These are phyloP conservation scores for Acacia acuminata DNA, from an alignment of 306 rosid species.

Conservation along the genomic window DNA sequence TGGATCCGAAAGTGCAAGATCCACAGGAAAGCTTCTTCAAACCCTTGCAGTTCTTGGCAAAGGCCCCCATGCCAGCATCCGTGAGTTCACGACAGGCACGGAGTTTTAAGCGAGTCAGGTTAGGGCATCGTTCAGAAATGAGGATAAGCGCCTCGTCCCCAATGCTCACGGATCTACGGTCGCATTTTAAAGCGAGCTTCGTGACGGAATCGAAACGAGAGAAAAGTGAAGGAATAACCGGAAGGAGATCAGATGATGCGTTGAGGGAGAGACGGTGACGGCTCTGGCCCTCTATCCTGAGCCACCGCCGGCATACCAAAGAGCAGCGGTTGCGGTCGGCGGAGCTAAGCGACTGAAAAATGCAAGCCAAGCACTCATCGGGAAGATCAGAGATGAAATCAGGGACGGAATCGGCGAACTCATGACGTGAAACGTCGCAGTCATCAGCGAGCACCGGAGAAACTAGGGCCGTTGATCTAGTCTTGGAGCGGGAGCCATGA, in stretches of 20 bases:
- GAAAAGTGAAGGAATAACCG: slow-evolving; percentile 59
- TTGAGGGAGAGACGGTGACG: slow-evolving; percentile 87
- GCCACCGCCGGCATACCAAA: slow-evolving; percentile 91
- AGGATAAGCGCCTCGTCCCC: slow-evolving; percentile 68
- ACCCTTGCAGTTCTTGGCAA: slow-evolving; percentile 80
- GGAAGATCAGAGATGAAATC: slow-evolving; percentile 86
- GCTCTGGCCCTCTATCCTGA: slow-evolving; percentile 84
- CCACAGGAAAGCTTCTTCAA: slow-evolving; percentile 97
- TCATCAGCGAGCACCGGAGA: slow-evolving; percentile 47
- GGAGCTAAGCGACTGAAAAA: slow-evolving; percentile 77
- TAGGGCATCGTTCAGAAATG: slow-evolving; percentile 79
- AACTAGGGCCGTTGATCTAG: slow-evolving; percentile 58
- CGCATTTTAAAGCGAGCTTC: slow-evolving; percentile 87
- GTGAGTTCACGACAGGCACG: slow-evolving; percentile 87
- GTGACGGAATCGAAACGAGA: slow-evolving; percentile 89
- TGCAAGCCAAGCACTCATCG: slow-evolving; percentile 79
- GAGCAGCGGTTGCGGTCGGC: slow-evolving; percentile 85
- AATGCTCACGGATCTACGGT: slow-evolving; percentile 80
- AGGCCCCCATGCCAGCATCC: slow-evolving; percentile 74
- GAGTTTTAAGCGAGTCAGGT: slow-evolving; percentile 91
- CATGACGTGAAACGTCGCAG: slow-evolving; percentile 4
- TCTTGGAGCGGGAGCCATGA: slow-evolving; percentile 45
- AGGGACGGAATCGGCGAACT: slow-evolving; percentile 6
- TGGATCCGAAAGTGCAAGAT: slow-evolving; percentile 87
- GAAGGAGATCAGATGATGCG: slow-evolving; percentile 64